Percentiles rank a stretch among this genome's conserved stretches.
phyloP scores from a whole-genome alignment of 2,329 filamentous ascomycete species.

The Gnomoniopsis sp. region DNA sequence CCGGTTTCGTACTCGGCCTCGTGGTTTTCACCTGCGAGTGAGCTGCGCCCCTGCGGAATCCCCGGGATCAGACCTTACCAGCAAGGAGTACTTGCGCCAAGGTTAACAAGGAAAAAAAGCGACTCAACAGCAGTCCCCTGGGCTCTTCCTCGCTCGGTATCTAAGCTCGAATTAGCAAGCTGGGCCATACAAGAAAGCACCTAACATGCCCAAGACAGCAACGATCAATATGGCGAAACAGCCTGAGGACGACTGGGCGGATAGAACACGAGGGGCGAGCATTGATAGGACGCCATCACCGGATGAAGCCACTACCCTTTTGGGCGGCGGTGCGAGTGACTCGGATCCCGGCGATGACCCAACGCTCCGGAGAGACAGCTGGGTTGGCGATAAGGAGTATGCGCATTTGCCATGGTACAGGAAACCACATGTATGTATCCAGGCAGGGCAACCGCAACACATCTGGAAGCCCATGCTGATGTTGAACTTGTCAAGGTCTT shows the following conservation, averaged over 20 bases:
- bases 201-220: neutral
- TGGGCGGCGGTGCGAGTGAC: conserved; percentile 28
- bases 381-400: conserved; percentile 56
- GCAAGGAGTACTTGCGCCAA: neutral
- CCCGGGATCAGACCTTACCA: neutral
- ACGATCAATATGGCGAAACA: neutral
- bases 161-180: neutral
- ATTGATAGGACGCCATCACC: neutral
- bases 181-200: neutral
- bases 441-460: conserved; percentile 40
- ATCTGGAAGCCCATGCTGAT: neutral
- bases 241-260: neutral
- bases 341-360: conserved; percentile 14
- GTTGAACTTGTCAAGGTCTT: conserved; percentile 56
- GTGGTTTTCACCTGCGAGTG: neutral
- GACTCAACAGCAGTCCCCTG: neutral
- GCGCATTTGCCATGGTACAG: conserved; percentile 59
- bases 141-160: neutral
- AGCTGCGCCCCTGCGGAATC: neutral
- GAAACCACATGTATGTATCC: conserved; percentile 57
- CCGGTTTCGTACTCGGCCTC: neutral
- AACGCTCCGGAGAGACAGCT: conserved; percentile 29
- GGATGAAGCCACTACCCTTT: conserved; percentile 36
- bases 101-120: no score
- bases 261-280: conserved; percentile 4